A percentile compares a stretch with the other conserved stretches of the same genome.
Conservation (phyloP, 164 flowering plant genomes). For the Amborella trichopoda region DNA sequence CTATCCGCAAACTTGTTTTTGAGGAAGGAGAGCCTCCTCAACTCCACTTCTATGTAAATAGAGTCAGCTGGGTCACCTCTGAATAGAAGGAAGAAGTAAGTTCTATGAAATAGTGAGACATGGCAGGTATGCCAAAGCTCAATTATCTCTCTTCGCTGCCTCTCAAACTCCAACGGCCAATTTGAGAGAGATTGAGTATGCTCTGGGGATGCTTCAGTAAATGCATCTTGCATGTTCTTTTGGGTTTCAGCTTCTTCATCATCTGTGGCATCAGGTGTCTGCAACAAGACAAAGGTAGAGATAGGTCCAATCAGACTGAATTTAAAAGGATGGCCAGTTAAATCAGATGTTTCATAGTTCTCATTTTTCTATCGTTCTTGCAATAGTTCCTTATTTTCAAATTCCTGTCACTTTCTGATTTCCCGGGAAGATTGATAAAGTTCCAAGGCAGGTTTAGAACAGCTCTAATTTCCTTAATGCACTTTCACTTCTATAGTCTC, state of each 20-base stretch:
- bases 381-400: too few relatives aligned
- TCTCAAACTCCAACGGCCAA: slow-evolving; percentile 45
- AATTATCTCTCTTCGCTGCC: slow-evolving; percentile 46
- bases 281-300: too few relatives aligned
- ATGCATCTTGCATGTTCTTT: slow-evolving; percentile 36
- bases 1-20: slow-evolving; percentile 35
- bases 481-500: too few relatives aligned
- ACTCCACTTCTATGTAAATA: slow-evolving; percentile 84
- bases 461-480: too few relatives aligned
- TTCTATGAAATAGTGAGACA: slow-evolving; percentile 70
- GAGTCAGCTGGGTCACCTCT: slow-evolving; percentile 74
- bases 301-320: too few relatives aligned
- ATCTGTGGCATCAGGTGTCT: slow-evolving; percentile 10
- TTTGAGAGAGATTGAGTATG: slow-evolving; percentile 14
- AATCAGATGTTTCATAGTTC: too few relatives aligned
- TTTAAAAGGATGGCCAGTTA: too few relatives aligned
- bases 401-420: too few relatives aligned
- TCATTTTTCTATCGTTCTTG: too few relatives aligned
- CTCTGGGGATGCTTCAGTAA: slow-evolving; percentile 48
- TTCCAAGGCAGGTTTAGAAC: too few relatives aligned
- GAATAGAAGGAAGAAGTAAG: slow-evolving; percentile 74
- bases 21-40: slow-evolving; percentile 61
- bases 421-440: too few relatives aligned
- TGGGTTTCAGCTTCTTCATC: slow-evolving; percentile 5
- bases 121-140: slow-evolving; percentile 75